Percentiles rank a stretch among this genome's conserved stretches.
Evolutionary conservation across 768 basidiomycete species (phyloP).

Genomic region (Megacollybia marginata): DNA sequence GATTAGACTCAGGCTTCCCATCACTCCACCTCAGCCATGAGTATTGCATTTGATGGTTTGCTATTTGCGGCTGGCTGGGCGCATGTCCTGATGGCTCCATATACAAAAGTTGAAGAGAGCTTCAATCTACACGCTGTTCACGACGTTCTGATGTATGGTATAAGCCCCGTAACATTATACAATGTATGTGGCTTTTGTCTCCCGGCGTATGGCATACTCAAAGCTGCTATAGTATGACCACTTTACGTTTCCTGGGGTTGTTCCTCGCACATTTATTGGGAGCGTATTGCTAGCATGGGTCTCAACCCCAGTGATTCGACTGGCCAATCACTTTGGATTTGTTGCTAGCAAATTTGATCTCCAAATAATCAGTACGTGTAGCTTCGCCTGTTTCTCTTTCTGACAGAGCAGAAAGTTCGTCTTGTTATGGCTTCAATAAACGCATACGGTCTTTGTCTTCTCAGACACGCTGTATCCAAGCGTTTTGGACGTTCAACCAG

Average conservation of each 20-base stretch:
- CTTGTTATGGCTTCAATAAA: slow-evolving; percentile 63
- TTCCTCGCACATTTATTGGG: slow-evolving; percentile 84
- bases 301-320: slow-evolving; percentile 37
- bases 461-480: slow-evolving; percentile 53
- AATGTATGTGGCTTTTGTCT: slow-evolving; percentile 34
- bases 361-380: slow-evolving; percentile 54
- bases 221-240: slow-evolving; percentile 73
- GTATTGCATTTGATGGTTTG: slow-evolving; percentile 38
- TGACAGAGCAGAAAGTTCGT: slow-evolving; percentile 47
- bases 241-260: slow-evolving; percentile 76
- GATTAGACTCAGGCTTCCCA: too few relatives aligned
- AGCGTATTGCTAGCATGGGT: slow-evolving; percentile 61
- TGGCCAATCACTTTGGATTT: slow-evolving; percentile 34
- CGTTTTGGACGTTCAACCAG: slow-evolving; percentile 59
- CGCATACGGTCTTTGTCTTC: slow-evolving; percentile 49
- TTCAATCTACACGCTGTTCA: slow-evolving; percentile 92
- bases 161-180: slow-evolving; percentile 29
- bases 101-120: slow-evolving; percentile 96
- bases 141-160: slow-evolving; percentile 78
- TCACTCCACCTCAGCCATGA: slow-evolving; percentile 16
- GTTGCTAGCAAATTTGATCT: slow-evolving; percentile 54
- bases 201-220: background rate
- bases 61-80: slow-evolving; percentile 45
- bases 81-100: slow-evolving; percentile 77
- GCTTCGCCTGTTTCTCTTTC: background rate